Percentiles rank a stretch among this genome's conserved stretches.
Evolutionary conservation across 2,329 filamentous ascomycete genomes (phyloP).

Genomic region (Exophiala sideris): DNA sequence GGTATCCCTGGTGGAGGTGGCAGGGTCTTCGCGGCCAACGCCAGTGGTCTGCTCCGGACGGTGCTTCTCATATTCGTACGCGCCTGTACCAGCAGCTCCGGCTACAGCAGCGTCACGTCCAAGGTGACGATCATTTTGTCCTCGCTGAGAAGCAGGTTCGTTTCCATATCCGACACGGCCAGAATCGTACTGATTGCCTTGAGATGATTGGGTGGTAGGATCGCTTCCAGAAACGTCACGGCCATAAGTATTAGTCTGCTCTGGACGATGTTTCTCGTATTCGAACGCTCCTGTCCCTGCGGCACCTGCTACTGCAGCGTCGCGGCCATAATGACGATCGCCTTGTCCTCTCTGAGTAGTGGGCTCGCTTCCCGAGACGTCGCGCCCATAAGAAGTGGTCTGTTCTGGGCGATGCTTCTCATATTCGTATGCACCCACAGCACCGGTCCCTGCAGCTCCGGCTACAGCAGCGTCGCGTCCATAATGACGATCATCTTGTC

Average conservation of each 20-base stretch:
- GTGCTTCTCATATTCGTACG: not conserved
- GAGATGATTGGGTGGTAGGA: not conserved
- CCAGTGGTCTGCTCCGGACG: not conserved
- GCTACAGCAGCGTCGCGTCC: conserved; percentile 14
- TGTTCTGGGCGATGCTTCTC: not conserved
- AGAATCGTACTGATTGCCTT: conserved; percentile 1
- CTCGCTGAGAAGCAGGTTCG: too few species aligned
- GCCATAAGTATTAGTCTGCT: not conserved
- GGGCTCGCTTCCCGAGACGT: too few species aligned
- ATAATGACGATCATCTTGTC: conserved; percentile 12
- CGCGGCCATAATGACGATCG: not conserved
- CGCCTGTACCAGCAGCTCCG: conserved; percentile 2
- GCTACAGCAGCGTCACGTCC: not conserved
- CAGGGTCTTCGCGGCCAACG: not conserved
- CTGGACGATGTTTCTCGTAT: not conserved
- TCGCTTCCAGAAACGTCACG: not conserved
- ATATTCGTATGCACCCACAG: conserved; percentile 1
- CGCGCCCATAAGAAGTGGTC: too few species aligned
- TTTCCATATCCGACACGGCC: too few species aligned
- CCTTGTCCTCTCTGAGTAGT: not conserved
- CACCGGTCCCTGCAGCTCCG: conserved; percentile 14
- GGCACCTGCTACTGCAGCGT: not conserved
- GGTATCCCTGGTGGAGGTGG: not conserved
- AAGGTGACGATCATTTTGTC: not conserved
- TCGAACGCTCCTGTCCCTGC: not conserved